Conservation (phyloP, 208 protist genomes). For the Trypanosoma scelopori region DNA sequence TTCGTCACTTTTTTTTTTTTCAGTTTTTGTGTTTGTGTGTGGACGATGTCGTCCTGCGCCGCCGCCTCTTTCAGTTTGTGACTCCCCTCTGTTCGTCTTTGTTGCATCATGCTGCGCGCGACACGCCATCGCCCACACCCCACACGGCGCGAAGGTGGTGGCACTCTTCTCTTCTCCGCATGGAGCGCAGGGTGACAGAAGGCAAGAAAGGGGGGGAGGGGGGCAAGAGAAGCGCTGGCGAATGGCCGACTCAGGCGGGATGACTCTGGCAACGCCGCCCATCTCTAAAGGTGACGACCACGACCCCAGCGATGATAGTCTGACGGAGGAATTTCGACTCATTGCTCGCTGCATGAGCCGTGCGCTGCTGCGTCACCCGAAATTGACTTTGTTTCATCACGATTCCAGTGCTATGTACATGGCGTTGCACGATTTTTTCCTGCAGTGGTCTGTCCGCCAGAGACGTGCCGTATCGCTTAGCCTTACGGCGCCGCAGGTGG, state of each 20-base stretch:
- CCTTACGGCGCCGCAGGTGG: constrained; percentile 22
- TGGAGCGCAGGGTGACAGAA: too few species aligned
- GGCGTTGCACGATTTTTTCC: constrained; percentile 52
- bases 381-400: constrained; percentile 10
- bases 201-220: too few species aligned
- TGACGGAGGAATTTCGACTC: constrained; percentile 13
- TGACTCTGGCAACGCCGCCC: background rate
- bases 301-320: background rate
- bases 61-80: too few species aligned
- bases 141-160: too few species aligned
- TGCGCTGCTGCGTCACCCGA: constrained; percentile 43
- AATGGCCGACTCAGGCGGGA: background rate
- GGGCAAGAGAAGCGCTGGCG: background rate
- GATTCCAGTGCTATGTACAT: constrained; percentile 33
- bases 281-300: background rate
- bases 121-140: too few species aligned
- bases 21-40: background rate
- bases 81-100: too few species aligned
- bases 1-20: background rate
- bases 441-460: constrained; percentile 24
- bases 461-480: constrained; percentile 23
- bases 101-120: too few species aligned
- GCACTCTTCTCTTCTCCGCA: too few species aligned
- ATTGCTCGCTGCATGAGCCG: constrained; percentile 49
- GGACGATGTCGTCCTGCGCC: background rate